Conservation (phyloP, 805 yeast genomes). For the Isabelozyma gotoi region DNA sequence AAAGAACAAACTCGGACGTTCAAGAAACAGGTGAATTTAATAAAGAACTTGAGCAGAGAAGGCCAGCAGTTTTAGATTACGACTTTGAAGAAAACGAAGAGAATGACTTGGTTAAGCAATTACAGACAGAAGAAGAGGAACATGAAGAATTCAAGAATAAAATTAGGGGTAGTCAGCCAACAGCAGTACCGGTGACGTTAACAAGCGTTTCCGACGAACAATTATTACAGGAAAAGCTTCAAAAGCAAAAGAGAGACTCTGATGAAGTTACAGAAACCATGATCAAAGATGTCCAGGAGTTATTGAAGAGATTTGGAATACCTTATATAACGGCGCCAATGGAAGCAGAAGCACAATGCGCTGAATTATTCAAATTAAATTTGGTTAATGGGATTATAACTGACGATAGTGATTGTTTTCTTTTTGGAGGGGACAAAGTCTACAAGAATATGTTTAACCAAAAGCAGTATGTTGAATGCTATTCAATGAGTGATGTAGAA, state of each 20-base stretch:
- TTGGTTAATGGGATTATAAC: conserved; percentile 94
- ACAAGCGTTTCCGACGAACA: conserved; percentile 47
- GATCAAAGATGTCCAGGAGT: conserved; percentile 88
- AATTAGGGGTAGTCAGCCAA: conserved; percentile 19
- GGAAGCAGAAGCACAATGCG: conserved; percentile 99
- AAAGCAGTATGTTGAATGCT: conserved; percentile 87
- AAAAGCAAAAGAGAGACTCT: conserved; percentile 76
- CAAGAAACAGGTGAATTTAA: conserved; percentile 7
- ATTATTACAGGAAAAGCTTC: conserved; percentile 57
- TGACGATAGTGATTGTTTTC: conserved; percentile 94
- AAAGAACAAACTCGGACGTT: conserved; percentile 7
- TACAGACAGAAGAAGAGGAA: conserved; percentile 70
- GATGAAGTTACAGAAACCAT: conserved; percentile 86
- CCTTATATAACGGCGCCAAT: conserved; percentile 95
- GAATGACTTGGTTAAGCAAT: conserved; percentile 57
- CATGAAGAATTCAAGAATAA: conserved; percentile 58
- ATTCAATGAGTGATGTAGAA: conserved; percentile 57
- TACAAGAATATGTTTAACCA: conserved; percentile 95
- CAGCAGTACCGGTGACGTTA: conserved; percentile 18
- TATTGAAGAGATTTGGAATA: conserved; percentile 83
- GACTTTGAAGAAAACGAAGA: conserved; percentile 81
- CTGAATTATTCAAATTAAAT: conserved; percentile 62
- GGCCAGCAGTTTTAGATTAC: conserved; percentile 46
- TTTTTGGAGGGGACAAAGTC: conserved; percentile 83
- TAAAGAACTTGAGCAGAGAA: conserved; percentile 6